A percentile compares a stretch with the other conserved stretches of the same genome.
These are phyloP conservation scores for Nakataea oryzae DNA, from an alignment of 2,329 filamentous ascomycete species.

Conservation along the genomic window DNA sequence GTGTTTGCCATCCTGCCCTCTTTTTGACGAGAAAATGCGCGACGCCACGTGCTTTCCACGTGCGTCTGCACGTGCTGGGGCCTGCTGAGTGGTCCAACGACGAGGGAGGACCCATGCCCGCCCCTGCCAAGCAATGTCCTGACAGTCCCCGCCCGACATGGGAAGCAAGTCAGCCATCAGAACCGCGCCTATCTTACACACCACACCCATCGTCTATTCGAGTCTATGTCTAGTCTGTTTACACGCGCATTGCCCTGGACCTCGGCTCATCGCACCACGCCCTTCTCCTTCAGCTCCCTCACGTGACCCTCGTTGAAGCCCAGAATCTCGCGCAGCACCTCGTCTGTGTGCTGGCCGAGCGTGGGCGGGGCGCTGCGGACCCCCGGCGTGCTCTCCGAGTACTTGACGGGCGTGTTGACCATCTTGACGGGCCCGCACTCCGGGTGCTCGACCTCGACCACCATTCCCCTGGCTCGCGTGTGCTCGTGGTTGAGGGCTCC, in stretches of 20 bases:
- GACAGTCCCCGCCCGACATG: too few species aligned
- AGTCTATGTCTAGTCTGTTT: background rate
- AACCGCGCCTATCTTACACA: too few species aligned
- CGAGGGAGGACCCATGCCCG: too few species aligned
- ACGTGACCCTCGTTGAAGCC: constrained; percentile 52
- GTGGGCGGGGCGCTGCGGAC: constrained; percentile 73
- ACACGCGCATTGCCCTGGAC: background rate
- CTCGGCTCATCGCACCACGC: constrained; percentile 45
- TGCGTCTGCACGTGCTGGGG: background rate
- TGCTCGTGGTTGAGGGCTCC: constrained; percentile 76
- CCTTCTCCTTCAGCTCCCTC: constrained; percentile 48
- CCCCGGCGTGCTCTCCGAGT: constrained; percentile 69
- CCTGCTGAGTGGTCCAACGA: too few species aligned
- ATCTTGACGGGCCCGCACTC: constrained; percentile 78
- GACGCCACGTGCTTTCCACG: constrained; percentile 5
- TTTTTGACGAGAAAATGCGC: background rate
- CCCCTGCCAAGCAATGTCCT: background rate
- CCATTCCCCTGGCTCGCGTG: constrained; percentile 78
- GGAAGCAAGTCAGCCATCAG: too few species aligned
- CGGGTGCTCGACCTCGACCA: constrained; percentile 75
- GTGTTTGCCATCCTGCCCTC: background rate
- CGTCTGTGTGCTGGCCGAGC: constrained; percentile 77
- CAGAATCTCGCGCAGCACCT: constrained; percentile 57
- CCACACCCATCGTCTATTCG: background rate
- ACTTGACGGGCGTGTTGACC: constrained; percentile 92